Percentiles rank a stretch among this genome's conserved stretches.
These are phyloP conservation scores for Lunularia cruciata DNA, from an alignment of 225 moss, liverwort and hornwort species.

Conservation along the genomic window DNA sequence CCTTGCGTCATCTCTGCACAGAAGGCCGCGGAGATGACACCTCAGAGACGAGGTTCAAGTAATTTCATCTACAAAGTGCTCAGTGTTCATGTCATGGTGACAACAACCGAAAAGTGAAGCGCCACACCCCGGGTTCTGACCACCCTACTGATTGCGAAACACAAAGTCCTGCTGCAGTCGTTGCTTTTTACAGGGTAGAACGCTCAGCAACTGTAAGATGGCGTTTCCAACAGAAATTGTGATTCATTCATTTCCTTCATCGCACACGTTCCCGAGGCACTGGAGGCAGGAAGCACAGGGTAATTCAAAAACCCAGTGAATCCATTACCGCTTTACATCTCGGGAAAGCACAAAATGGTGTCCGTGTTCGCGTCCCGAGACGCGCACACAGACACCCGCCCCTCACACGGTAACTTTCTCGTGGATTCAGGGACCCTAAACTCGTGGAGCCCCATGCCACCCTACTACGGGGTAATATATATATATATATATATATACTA, in stretches of 20 bases:
- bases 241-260: background rate
- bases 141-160: background rate
- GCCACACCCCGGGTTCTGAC: background rate
- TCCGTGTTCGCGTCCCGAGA: background rate
- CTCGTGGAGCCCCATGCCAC: no score
- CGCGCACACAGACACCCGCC: background rate
- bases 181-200: background rate
- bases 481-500: no score
- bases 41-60: no score
- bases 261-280: background rate
- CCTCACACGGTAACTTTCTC: background rate
- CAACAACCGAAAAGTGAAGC: background rate
- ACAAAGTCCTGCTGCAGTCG: background rate
- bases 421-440: background rate
- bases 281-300: background rate
- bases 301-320: background rate
- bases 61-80: no score
- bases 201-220: background rate
- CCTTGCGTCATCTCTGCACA: background rate
- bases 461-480: no score
- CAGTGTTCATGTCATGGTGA: background rate
- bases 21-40: constrained; percentile 1
- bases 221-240: background rate
- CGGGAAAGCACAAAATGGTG: background rate
- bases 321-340: background rate